These are phyloP conservation scores for Ceratocystis cacaofunesta DNA, from an alignment of 2,329 filamentous ascomycete genomes.

Conservation along the genomic window DNA sequence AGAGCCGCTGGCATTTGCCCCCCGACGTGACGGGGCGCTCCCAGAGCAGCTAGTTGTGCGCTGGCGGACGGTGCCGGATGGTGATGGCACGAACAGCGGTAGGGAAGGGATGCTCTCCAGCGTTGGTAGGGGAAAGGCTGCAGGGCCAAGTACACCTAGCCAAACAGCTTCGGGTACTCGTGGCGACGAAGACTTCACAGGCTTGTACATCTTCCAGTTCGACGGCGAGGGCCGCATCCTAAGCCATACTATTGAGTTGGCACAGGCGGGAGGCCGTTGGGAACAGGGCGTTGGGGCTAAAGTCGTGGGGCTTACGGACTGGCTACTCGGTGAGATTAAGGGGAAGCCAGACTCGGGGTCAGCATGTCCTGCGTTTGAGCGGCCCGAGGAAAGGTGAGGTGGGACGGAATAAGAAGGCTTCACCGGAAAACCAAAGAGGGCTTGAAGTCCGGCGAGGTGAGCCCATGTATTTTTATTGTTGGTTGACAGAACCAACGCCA, in stretches of 20 bases:
- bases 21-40: constrained; percentile 36
- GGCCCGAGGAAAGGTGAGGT: neutral
- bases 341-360: constrained; percentile 12
- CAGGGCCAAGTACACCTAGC: constrained; percentile 27
- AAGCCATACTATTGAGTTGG: constrained; percentile 87
- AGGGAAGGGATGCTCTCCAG: constrained; percentile 22
- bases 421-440: neutral
- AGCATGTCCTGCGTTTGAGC: constrained; percentile 17
- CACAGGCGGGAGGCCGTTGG: constrained; percentile 68
- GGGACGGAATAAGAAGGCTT: neutral
- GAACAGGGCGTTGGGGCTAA: constrained; percentile 66
- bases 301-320: constrained; percentile 85
- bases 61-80: constrained; percentile 45
- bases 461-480: neutral
- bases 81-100: constrained; percentile 23
- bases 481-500: neutral
- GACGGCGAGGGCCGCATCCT: constrained; percentile 70
- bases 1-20: constrained; percentile 34
- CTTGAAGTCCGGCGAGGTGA: neutral
- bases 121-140: constrained; percentile 17
- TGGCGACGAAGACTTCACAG: constrained; percentile 58
- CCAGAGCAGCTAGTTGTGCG: constrained; percentile 78
- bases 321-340: constrained; percentile 65
- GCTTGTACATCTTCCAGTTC: constrained; percentile 91
- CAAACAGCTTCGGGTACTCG: neutral